Evolutionary conservation across 2,329 filamentous ascomycete species (phyloP).

Genomic region (Aspergillus fischeri): DNA sequence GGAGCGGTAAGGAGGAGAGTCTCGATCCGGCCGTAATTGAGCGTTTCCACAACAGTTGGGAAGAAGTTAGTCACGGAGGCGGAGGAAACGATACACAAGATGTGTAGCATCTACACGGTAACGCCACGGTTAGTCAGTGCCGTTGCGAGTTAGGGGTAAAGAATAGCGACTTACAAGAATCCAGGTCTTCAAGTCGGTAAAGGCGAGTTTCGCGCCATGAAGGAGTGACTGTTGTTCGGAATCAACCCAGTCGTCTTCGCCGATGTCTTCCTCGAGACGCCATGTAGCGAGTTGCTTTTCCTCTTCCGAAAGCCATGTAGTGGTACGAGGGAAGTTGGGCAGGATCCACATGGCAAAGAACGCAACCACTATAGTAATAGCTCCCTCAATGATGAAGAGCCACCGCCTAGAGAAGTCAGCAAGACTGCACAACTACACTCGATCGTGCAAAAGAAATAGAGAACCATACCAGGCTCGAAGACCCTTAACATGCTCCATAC

Average conservation of each 20-base stretch:
- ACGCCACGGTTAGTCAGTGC: background rate
- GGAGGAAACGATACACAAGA: constrained; percentile 56
- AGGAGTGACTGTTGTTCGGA: constrained; percentile 49
- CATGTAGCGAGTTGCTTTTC: constrained; percentile 56
- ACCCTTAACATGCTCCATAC: constrained; percentile 56
- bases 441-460: constrained; percentile 3
- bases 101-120: constrained; percentile 45
- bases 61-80: constrained; percentile 66
- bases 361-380: constrained; percentile 60
- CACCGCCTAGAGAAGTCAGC: constrained; percentile 40
- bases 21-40: constrained; percentile 58
- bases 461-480: constrained; percentile 53
- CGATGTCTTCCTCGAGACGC: constrained; percentile 61
- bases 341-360: constrained; percentile 56
- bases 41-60: constrained; percentile 64
- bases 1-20: constrained; percentile 63
- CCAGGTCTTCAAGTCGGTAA: constrained; percentile 58
- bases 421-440: background rate
- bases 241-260: constrained; percentile 60
- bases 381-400: constrained; percentile 68
- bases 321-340: constrained; percentile 64
- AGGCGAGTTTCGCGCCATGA: constrained; percentile 53
- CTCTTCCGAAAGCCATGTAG: constrained; percentile 56
- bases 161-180: constrained; percentile 44
- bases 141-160: background rate